These are phyloP conservation scores for Rhizopogon vesiculosus DNA, from an alignment of 768 basidiomycete species.

Conservation along the genomic window DNA sequence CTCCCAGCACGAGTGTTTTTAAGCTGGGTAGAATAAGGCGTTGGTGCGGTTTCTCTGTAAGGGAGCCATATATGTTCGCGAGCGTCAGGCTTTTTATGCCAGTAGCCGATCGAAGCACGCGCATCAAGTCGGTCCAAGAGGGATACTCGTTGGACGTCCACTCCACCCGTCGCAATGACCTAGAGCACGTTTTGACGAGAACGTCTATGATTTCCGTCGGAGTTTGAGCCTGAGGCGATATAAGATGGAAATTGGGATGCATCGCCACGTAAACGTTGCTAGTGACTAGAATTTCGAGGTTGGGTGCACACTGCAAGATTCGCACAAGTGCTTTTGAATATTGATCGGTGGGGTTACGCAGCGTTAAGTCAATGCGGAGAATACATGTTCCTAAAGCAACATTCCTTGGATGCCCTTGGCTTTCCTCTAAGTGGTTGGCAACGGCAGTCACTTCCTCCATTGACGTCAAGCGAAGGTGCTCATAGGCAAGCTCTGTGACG, in stretches of 20 bases:
- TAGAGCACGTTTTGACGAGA: conserved; percentile 25
- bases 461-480: conserved; percentile 36
- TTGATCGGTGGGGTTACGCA: conserved; percentile 26
- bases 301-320: conserved; percentile 37
- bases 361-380: conserved; percentile 37
- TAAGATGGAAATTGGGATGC: conserved; percentile 11
- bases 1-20: conserved; percentile 37
- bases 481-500: conserved; percentile 33
- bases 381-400: conserved; percentile 33
- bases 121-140: conserved; percentile 33
- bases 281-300: conserved; percentile 39
- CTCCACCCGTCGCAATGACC: conserved; percentile 37
- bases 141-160: conserved; percentile 44
- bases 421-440: conserved; percentile 31
- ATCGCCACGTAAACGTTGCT: conserved; percentile 29
- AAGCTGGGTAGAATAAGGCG: conserved; percentile 31
- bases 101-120: conserved; percentile 28
- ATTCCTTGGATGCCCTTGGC: conserved; percentile 13
- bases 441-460: conserved; percentile 29
- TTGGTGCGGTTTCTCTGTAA: conserved; percentile 15
- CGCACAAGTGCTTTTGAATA: conserved; percentile 24
- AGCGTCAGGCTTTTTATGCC: conserved; percentile 38
- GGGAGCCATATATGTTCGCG: conserved; percentile 33
- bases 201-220: conserved; percentile 30
- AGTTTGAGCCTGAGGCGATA: conserved; percentile 20